Base-by-base conservation (phyloP, 176 grass and related monocot species). In the Thalia dealbata region DNA sequence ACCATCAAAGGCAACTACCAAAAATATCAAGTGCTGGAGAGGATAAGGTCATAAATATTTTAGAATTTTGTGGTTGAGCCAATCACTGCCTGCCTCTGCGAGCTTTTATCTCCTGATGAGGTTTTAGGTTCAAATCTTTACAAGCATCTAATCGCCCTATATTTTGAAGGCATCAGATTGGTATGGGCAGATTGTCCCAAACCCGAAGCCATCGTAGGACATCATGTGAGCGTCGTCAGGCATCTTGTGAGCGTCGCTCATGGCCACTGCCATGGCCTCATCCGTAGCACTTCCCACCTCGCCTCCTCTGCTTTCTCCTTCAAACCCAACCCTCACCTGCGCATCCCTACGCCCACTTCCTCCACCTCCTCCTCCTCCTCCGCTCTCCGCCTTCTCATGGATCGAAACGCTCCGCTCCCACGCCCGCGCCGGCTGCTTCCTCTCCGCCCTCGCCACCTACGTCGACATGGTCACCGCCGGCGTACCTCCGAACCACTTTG, bases 401-500 rank as follows among this genome's bases (percentile, higher is more conserved):
- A 54, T 85, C 48, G 50, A 83, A 10, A 82, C 51, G 3, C 84
- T 91, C 22, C 81, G 81, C 65, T 84, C 66, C 44, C 74, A 86
- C 41, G 85, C 88, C 25, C 78, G 81, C 22, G 52, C 64, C 1
- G 70, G 71, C 27, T 38, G 75, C 44, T 83, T 81, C 81, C 61
- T 21, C 25, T 61, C 84, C 26, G 82, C 88, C 35, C 88, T 91
- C 65, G 73, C 70, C 72, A 75, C 81, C 23, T 86, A 81, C 75
- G 74, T 83, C 82, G 74, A 76, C 45, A 86, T 91, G 81, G 38
- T 78, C 7, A 52, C 73, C 50, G 62, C 80, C 52, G 69, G 78
- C 14, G 19, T 83, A 14, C 64, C 21, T 25, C 86, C 84, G 8
- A 76, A 92, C 73, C 66, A 79, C 77, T 86, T 89, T 45, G 83